Percentiles rank a stretch among this genome's conserved stretches.
phyloP scores from a whole-genome alignment of 2,329 filamentous ascomycete genomes.

The Phyllosticta citribraziliensis region DNA sequence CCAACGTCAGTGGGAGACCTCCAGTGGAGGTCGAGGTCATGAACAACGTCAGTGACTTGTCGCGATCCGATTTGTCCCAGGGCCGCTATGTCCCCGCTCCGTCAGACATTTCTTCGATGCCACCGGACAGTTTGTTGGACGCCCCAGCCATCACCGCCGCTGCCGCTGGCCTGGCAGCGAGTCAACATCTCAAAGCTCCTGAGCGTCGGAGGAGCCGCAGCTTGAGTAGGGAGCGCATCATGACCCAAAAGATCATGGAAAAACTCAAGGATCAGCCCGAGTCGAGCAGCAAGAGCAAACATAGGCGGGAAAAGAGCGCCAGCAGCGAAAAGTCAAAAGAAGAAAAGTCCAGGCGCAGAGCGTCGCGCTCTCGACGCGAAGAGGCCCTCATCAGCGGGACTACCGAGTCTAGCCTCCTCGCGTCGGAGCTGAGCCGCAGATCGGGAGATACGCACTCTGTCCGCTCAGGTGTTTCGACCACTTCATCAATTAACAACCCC shows the following conservation, averaged over 20 bases:
- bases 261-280: slow-evolving; percentile 40
- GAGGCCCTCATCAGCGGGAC: slow-evolving; percentile 26
- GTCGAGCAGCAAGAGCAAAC: slow-evolving; percentile 13
- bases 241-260: slow-evolving; percentile 57
- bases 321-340: slow-evolving; percentile 26
- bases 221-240: slow-evolving; percentile 54
- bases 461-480: slow-evolving; percentile 42
- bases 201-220: slow-evolving; percentile 51
- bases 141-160: slow-evolving; percentile 37
- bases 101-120: slow-evolving; percentile 82
- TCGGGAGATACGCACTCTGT: slow-evolving; percentile 49
- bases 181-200: slow-evolving; percentile 50
- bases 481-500: slow-evolving; percentile 81
- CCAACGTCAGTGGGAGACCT: slow-evolving; percentile 56
- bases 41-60: slow-evolving; percentile 58
- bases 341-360: slow-evolving; percentile 17
- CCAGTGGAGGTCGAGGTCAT: slow-evolving; percentile 88
- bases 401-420: slow-evolving; percentile 52
- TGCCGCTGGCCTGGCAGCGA: slow-evolving; percentile 28
- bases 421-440: slow-evolving; percentile 45
- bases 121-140: slow-evolving; percentile 60
- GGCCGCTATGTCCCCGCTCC: slow-evolving; percentile 56
- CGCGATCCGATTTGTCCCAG: slow-evolving; percentile 49
- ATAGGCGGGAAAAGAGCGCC: slow-evolving; percentile 14
- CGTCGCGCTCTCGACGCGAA: slow-evolving; percentile 7